A percentile compares a stretch with the other conserved stretches of the same genome.
Conservation (phyloP, 169 alveolate genomes). For the Cryptosporidium ubiquitum region DNA sequence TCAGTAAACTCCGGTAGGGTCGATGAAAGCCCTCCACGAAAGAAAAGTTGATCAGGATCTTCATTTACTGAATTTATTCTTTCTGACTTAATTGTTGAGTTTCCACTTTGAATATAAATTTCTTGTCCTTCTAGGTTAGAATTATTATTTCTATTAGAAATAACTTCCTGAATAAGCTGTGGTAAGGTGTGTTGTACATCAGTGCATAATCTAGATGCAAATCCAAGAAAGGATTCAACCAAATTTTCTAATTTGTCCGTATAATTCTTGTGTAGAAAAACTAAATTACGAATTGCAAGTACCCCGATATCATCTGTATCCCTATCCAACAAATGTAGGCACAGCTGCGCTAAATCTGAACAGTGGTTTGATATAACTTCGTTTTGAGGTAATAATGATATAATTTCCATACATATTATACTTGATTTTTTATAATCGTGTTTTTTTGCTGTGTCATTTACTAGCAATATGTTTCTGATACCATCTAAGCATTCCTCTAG, state of each 20-base stretch:
- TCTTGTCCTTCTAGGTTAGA: slow-evolving; percentile 11
- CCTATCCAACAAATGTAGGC: slow-evolving; percentile 64
- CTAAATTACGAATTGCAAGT: slow-evolving; percentile 71
- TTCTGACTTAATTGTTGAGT: slow-evolving; percentile 37
- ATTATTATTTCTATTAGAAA: slow-evolving; percentile 25
- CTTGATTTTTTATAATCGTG: slow-evolving; percentile 45
- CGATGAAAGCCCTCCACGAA: slow-evolving; percentile 46
- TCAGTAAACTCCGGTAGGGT: slow-evolving; percentile 49
- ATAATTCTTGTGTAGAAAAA: slow-evolving; percentile 53
- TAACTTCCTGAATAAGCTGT: slow-evolving; percentile 55
- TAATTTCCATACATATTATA: slow-evolving; percentile 61
- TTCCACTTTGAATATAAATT: slow-evolving; percentile 5
- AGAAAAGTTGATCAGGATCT: slow-evolving; percentile 48
- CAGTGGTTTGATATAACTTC: slow-evolving; percentile 60
- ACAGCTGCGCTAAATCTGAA: slow-evolving; percentile 58
- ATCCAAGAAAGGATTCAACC: slow-evolving; percentile 69
- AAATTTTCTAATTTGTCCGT: slow-evolving; percentile 40
- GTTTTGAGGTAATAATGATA: slow-evolving; percentile 60
- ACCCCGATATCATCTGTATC: slow-evolving; percentile 66
- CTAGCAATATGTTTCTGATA: slow-evolving; percentile 38
- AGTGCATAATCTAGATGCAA: slow-evolving; percentile 67
- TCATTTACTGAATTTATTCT: slow-evolving; percentile 6
- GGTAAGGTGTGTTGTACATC: slow-evolving; percentile 65
- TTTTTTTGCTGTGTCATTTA: slow-evolving; percentile 16
- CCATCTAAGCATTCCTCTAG: slow-evolving; percentile 51